Conservation (phyloP, 495 filamentous ascomycete species). For the Neurospora cerealis region DNA sequence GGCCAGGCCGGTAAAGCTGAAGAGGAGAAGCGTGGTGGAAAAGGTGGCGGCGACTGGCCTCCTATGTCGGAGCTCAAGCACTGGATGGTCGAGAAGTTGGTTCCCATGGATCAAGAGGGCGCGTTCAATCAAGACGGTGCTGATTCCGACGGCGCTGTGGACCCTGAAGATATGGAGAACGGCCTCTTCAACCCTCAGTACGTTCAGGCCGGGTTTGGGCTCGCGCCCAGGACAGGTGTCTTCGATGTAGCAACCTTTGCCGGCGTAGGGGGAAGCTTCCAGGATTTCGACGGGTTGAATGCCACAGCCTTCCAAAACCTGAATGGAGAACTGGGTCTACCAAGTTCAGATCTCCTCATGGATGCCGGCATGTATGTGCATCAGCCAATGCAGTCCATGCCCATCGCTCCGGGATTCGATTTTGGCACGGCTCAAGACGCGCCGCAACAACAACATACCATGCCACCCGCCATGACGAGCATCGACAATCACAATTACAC, state of each 20-base stretch:
- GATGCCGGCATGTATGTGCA: slow-evolving; percentile 14
- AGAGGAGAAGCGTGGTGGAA: slow-evolving; percentile 62
- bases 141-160: slow-evolving; percentile 14
- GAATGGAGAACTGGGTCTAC: slow-evolving; percentile 9
- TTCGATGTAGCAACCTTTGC: slow-evolving; percentile 20
- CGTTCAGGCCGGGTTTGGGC: slow-evolving; percentile 5
- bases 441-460: slow-evolving; percentile 7
- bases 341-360: slow-evolving; percentile 9
- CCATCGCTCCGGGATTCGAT: slow-evolving; percentile 31
- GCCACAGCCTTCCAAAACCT: slow-evolving; percentile 3
- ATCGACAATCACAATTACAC: slow-evolving; percentile 24
- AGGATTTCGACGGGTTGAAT: slow-evolving; percentile 7
- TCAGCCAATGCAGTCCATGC: slow-evolving; percentile 19
- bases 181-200: slow-evolving; percentile 11
- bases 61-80: slow-evolving; percentile 70
- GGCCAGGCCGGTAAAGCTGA: slow-evolving; percentile 22
- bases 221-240: slow-evolving; percentile 4
- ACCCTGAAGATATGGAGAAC: slow-evolving; percentile 25
- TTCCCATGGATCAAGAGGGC: slow-evolving; percentile 24
- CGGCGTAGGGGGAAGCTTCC: slow-evolving; percentile 23
- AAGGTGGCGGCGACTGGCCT: slow-evolving; percentile 74
- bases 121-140: slow-evolving; percentile 15
- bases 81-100: slow-evolving; percentile 68
- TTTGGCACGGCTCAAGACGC: slow-evolving; percentile 7
- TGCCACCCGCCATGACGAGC: slow-evolving; percentile 16